Evolutionary conservation across 768 basidiomycete genomes (phyloP), one percentile per base, ranked within the genome.

Genomic region (Mycena albidolilacea): DNA sequence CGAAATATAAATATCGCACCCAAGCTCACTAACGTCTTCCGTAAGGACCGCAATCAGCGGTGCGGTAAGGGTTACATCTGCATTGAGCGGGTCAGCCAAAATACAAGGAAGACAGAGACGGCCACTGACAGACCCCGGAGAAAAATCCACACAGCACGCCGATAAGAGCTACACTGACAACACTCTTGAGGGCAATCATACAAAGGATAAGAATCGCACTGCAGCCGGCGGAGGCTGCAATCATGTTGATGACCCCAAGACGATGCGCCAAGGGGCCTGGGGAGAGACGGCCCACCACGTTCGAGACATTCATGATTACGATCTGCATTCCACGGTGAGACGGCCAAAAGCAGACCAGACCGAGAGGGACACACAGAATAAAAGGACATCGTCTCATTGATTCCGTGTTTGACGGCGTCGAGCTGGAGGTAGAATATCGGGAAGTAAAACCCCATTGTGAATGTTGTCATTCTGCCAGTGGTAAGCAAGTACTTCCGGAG

Each of bases 341-440:
- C 11, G 1, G 30, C 14, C 38, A 12, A n/a, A 6, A 23, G 54
- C 54, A 10, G 41, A n/a, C 9, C 19, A 15, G 17, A 15, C 5
- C 30, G 38, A 4, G 15, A 19, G 0, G 23, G 7, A 71, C 73
- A 5, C 59, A 86, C 87, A 23, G 84, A 79, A 64, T 87, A 86
- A 66, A 87, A 86, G 3, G 85, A 80, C 38, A 87, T 81, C 7
- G 74, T 79, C 10, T 76, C 59, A 35, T 77, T 72, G 41, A 83
- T 74, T 0, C 82, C 80, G 60, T 84, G 84, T 38, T 77, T 61
- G 44, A 80, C 65, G 1, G 85, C 78, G 64, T 84, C 81, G 11
- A 86, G 74, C 64, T 87, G 87, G 8, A 86, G 69, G 69, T 83
- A 87, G 77, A 86, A 87, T 11, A 84, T 62, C 0, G 85, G 84